phyloP scores from a whole-genome alignment of 108 stramenopile species.

The Pseudonitzschia delicatissima region DNA sequence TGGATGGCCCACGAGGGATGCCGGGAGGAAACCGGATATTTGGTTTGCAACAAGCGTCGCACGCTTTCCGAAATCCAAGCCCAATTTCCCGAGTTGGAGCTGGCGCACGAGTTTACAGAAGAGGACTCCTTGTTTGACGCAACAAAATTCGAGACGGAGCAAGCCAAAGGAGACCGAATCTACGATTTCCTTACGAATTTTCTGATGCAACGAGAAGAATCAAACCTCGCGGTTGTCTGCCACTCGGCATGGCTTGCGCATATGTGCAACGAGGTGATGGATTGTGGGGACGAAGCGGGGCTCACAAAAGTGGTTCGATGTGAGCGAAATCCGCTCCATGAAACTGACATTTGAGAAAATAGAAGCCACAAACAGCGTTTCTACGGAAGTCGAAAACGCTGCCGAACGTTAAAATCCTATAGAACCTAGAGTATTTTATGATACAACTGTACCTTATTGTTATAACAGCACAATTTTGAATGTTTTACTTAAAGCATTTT shows the following conservation, averaged over 20 bases:
- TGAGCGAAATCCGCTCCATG: constrained; percentile 59
- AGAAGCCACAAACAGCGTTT: no score
- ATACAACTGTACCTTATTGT: no score
- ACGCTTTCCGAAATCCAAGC: constrained; percentile 34
- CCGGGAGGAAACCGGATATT: constrained; percentile 59
- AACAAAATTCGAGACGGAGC: constrained; percentile 29
- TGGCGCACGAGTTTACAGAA: constrained; percentile 24
- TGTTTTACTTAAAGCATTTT: no score
- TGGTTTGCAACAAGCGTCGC: constrained; percentile 57
- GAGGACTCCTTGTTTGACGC: constrained; percentile 46
- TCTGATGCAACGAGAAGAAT: constrained; percentile 43
- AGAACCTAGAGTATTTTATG: no score
- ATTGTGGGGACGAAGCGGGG: constrained; percentile 35
- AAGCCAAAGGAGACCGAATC: constrained; percentile 43
- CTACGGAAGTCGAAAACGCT: no score
- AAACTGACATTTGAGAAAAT: constrained; percentile 39
- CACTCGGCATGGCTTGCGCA: constrained; percentile 65
- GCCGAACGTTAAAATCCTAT: no score
- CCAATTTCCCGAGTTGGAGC: constrained; percentile 53
- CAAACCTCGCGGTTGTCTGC: constrained; percentile 54
- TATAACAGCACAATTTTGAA: no score
- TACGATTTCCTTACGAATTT: constrained; percentile 57
- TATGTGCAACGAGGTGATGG: constrained; percentile 58
- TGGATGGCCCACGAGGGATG: constrained; percentile 70
- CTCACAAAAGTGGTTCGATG: constrained; percentile 54